Conservation (phyloP, 352 stramenopile species). For the Pythium sukuiense region DNA sequence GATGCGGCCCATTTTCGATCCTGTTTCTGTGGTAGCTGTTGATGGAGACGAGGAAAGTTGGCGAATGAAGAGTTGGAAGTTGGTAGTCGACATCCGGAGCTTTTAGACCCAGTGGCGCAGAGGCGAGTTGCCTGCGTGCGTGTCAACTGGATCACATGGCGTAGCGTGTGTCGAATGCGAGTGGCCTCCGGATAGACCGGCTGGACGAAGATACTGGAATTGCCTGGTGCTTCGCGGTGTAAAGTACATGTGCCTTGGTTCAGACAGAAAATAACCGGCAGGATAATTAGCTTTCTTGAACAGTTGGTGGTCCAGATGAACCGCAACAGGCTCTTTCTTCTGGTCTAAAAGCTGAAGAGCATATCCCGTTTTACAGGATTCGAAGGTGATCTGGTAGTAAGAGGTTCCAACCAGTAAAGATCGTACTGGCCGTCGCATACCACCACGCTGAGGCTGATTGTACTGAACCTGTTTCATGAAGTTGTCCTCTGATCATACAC, state of each 20-base stretch:
- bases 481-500: too few species aligned
- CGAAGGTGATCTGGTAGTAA: too few species aligned
- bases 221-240: background rate
- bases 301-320: slow-evolving; percentile 6
- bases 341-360: background rate
- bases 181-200: background rate
- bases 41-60: slow-evolving; percentile 7
- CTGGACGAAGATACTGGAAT: background rate
- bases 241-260: background rate
- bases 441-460: too few species aligned
- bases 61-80: slow-evolving; percentile 10
- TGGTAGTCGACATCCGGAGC: background rate
- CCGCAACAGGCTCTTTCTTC: background rate
- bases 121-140: slow-evolving; percentile 5
- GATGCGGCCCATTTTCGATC: slow-evolving; percentile 14
- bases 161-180: background rate
- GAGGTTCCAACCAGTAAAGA: background rate
- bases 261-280: background rate
- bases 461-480: background rate
- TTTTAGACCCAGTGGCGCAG: background rate
- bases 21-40: background rate
- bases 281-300: slow-evolving; percentile 9
- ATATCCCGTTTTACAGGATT: background rate
- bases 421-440: background rate
- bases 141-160: slow-evolving; percentile 7